Base-by-base conservation (phyloP, 2,329 filamentous ascomycete genomes). In the Xylaria sp. region DNA sequence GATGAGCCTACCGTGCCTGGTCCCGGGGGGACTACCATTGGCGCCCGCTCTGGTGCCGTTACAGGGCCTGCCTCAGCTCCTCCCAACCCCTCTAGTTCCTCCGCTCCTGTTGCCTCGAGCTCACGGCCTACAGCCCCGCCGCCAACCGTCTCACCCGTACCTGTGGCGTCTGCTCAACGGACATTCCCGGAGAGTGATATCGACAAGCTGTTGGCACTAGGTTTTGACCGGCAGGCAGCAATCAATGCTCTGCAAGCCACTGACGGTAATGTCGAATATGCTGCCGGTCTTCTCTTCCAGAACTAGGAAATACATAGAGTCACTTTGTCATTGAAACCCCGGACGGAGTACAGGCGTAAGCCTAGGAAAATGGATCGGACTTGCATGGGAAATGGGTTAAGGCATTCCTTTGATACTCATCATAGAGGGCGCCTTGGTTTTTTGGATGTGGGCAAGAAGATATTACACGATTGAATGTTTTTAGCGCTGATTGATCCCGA, bases 1-100 rank as follows among this genome's bases (percentile, higher is more conserved):
- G 86, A 92, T 63, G 95, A 98, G 80, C 94, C 94, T 4, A 93
- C 91, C 15, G 87, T 98, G 55, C 86, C 89, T 50, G 96, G 96
- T 0, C 92, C 94, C 0, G 92, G 91, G 44, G 95, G 94, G n/a
- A 96, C 93, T 11, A 90, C 92, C 55, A 93, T 98, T 69, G 95
- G 95, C 49, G 90, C 91, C 55, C 87, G 90, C 63, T 92, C 94
- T 2, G 96, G 96, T 17, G 93, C 91, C 29, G 88, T 96, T 25
- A 87, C 86, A 53, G 87, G 80, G 9, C 85, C 86, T 6, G 75
- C 79, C n/a, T 60, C 74, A 62, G 55, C 75, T 63, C 60, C 73
- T n/a, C 59, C 70, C 42, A 70, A 71, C 31, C 70, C 72, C 29
- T 65, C 73, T 22, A 69, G 71, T 51, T 56, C 74, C 9, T 72